Conservation (phyloP, 495 filamentous ascomycete species). For the Parathielavia appendiculata region DNA sequence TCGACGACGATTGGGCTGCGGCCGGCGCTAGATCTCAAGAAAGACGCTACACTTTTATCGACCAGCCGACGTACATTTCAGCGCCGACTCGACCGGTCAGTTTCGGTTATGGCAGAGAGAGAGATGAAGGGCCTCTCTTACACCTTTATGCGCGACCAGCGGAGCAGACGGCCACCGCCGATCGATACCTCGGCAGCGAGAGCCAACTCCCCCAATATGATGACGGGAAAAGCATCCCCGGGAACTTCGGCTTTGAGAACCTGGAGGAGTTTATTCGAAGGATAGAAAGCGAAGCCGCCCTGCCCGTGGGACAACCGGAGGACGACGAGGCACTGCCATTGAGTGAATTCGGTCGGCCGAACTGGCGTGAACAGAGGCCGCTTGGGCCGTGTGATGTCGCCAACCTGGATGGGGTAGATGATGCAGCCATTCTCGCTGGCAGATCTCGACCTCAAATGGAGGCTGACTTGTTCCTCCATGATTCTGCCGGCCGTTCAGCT, state of each 20-base stretch:
- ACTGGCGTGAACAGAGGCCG: background rate
- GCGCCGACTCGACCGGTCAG: background rate
- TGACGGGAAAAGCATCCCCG: background rate
- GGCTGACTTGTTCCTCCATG: background rate
- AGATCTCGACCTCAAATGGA: background rate
- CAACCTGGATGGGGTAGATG: background rate
- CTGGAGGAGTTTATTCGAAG: constrained; percentile 38
- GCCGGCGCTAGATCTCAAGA: background rate
- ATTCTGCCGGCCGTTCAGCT: background rate
- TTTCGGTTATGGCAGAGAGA: background rate
- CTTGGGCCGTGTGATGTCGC: background rate
- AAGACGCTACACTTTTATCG: background rate
- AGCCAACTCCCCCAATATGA: background rate
- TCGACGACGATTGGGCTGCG: background rate
- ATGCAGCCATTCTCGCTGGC: background rate
- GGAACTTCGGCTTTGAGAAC: constrained; percentile 22
- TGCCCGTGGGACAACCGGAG: background rate
- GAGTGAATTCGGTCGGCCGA: background rate
- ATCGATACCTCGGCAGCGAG: background rate
- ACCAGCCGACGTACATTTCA: background rate
- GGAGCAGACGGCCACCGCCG: background rate
- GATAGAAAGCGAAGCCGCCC: constrained; percentile 33
- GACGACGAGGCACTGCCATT: too few species aligned
- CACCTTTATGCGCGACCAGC: background rate
- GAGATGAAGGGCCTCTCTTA: background rate